Percentiles rank a stretch among this genome's conserved stretches.
phyloP scores from a whole-genome alignment of 2,329 filamentous ascomycete species.

The Diaporthe vexans region DNA sequence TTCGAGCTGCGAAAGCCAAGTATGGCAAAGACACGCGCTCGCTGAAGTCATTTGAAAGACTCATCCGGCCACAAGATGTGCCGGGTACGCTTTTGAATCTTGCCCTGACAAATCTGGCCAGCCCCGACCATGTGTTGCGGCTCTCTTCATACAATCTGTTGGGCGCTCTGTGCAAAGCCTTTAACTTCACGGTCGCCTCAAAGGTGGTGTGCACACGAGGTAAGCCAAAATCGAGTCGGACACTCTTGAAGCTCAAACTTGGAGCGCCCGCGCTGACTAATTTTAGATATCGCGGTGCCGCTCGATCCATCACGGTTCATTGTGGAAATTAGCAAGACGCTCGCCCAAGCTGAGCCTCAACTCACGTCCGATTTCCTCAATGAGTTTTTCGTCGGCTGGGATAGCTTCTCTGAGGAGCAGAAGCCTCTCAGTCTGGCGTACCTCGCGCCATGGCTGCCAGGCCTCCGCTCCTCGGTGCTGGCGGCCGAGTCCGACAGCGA shows the following conservation, averaged over 20 bases:
- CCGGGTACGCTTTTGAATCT: slow-evolving; percentile 78
- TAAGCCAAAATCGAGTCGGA: slow-evolving; percentile 48
- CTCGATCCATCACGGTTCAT: slow-evolving; percentile 75
- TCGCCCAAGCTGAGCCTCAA: slow-evolving; percentile 75
- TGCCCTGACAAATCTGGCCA: slow-evolving; percentile 76
- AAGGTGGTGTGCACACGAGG: slow-evolving; percentile 74
- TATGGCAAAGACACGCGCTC: slow-evolving; percentile 73
- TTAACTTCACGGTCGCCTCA: slow-evolving; percentile 74
- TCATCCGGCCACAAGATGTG: slow-evolving; percentile 78
- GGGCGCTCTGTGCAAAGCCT: slow-evolving; percentile 75
- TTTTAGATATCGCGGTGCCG: slow-evolving; percentile 72
- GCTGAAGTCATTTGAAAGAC: slow-evolving; percentile 73
- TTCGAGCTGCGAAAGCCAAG: slow-evolving; percentile 74
- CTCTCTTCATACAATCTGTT: slow-evolving; percentile 77
- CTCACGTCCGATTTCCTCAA: slow-evolving; percentile 78
- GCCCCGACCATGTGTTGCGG: slow-evolving; percentile 70
- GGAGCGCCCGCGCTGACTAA: neutral
- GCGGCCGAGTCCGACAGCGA: slow-evolving; percentile 73
- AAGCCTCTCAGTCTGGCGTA: slow-evolving; percentile 77
- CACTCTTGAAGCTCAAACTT: slow-evolving; percentile 14
- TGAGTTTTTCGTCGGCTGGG: slow-evolving; percentile 82
- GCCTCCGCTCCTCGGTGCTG: slow-evolving; percentile 71
- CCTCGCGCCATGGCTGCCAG: slow-evolving; percentile 78
- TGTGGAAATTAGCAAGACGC: slow-evolving; percentile 73
- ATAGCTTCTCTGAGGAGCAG: slow-evolving; percentile 77